phyloP scores from a whole-genome alignment of 176 grass and related monocot species.

The Eragrostis nindensis region DNA sequence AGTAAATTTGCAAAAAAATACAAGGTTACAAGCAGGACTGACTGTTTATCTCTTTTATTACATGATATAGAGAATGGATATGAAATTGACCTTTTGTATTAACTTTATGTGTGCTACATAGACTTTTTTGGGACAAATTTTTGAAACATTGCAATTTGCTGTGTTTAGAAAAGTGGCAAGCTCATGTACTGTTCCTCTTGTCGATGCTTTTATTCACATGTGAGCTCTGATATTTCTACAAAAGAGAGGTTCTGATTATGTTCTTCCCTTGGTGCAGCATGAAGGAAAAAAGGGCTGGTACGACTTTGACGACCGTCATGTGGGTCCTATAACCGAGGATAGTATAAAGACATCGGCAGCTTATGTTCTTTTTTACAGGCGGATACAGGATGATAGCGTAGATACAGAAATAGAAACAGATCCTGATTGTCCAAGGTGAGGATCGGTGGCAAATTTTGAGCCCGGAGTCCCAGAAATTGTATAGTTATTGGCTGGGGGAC shows the following conservation, averaged over 20 bases:
- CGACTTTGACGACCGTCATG: conserved; percentile 84
- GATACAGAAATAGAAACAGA: conserved; percentile 50
- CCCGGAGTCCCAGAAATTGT: conserved; percentile 32
- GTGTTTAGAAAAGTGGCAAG: not conserved
- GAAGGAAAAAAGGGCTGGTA: conserved; percentile 67
- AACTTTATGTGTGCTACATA: not conserved
- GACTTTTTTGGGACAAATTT: not conserved
- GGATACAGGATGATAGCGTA: conserved; percentile 54
- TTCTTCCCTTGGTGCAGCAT: conserved; percentile 54
- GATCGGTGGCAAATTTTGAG: conserved; percentile 23
- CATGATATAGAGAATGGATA: not conserved
- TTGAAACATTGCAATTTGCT: not conserved
- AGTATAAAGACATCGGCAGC: conserved; percentile 84
- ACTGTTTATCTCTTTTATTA: not conserved
- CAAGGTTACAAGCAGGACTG: not conserved
- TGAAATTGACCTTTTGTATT: not conserved
- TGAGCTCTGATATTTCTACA: not conserved
- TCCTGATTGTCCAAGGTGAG: conserved; percentile 47
- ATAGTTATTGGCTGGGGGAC: conserved; percentile 47
- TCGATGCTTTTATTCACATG: not conserved
- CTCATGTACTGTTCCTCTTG: not conserved
- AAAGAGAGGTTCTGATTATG: not conserved
- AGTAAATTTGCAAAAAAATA: not conserved
- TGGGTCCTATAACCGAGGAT: conserved; percentile 64
- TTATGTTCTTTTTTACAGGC: conserved; percentile 94